Percentiles rank a stretch among this genome's conserved stretches.
Evolutionary conservation across 805 yeast genomes (phyloP).

Genomic region (Pichia manshurica): DNA sequence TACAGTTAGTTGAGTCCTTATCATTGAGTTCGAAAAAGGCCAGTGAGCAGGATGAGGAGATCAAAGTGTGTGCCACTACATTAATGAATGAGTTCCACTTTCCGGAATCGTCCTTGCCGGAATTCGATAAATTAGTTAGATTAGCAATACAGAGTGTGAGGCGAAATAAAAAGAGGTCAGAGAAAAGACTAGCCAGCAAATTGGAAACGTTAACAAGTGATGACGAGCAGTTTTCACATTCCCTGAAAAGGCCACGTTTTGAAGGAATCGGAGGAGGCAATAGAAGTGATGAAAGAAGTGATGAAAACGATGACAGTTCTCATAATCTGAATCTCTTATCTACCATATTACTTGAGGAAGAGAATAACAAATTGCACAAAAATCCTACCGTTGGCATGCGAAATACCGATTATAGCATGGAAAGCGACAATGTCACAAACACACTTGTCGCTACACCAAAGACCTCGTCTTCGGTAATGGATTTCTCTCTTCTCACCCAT

Average conservation of each 20-base stretch:
- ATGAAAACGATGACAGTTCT: conserved; percentile 2
- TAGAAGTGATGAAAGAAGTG: conserved; percentile 1
- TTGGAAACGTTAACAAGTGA: conserved; percentile 11
- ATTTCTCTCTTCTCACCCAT: conserved; percentile 8
- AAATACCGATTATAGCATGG: conserved; percentile 15
- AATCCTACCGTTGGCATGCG: conserved; percentile 6
- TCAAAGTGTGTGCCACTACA: conserved; percentile 69
- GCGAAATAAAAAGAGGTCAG: conserved; percentile 71
- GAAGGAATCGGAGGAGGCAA: conserved; percentile 1
- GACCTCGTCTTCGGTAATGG: neutral
- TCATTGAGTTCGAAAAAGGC: conserved; percentile 64
- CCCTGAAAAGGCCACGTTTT: conserved; percentile 5
- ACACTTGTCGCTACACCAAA: neutral
- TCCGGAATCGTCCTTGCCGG: conserved; percentile 49
- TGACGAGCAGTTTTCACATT: conserved; percentile 5
- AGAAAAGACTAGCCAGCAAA: conserved; percentile 32
- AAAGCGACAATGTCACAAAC: conserved; percentile 8
- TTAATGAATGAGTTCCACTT: conserved; percentile 75
- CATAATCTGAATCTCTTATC: conserved; percentile 23
- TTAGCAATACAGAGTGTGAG: conserved; percentile 93
- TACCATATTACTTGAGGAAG: conserved; percentile 22
- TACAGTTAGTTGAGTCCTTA: conserved; percentile 80
- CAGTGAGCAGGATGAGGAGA: conserved; percentile 83
- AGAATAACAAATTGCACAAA: neutral
- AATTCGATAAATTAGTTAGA: conserved; percentile 83